phyloP scores from a whole-genome alignment of 169 alveolate species.

The Perkinsus olseni region DNA sequence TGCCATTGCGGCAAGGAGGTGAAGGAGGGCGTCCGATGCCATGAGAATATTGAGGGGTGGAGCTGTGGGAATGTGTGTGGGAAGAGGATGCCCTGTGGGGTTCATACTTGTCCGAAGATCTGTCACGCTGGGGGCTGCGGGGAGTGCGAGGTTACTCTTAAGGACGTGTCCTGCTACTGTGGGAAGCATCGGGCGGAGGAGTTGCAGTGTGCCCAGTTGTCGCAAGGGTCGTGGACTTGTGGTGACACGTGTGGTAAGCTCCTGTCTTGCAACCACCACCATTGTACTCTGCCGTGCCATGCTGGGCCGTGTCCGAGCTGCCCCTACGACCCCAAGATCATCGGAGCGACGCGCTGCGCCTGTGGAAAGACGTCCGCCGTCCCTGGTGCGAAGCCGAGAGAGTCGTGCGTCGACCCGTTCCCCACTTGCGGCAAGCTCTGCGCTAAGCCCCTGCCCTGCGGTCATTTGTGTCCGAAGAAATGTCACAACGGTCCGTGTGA shows the following conservation, averaged over 20 bases:
- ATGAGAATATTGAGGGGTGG: conserved; percentile 39
- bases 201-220: conserved; percentile 44
- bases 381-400: conserved; percentile 41
- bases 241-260: conserved; percentile 41
- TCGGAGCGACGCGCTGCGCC: conserved; percentile 44
- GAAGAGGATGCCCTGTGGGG: conserved; percentile 54
- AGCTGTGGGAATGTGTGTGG: conserved; percentile 58
- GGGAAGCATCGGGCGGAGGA: conserved; percentile 39
- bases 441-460: conserved; percentile 51
- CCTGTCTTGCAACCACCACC: conserved; percentile 58
- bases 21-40: conserved; percentile 45
- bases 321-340: conserved; percentile 39
- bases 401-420: conserved; percentile 45
- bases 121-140: conserved; percentile 63
- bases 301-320: conserved; percentile 53
- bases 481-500: conserved; percentile 59
- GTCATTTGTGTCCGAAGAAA: conserved; percentile 46
- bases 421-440: conserved; percentile 57
- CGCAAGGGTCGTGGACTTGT: conserved; percentile 36
- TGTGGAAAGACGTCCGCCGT: conserved; percentile 51
- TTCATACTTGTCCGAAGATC: conserved; percentile 47
- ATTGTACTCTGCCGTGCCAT: conserved; percentile 55
- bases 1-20: conserved; percentile 62
- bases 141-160: conserved; percentile 38
- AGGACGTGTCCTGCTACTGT: conserved; percentile 44